phyloP scores from a whole-genome alignment of 2,329 filamentous ascomycete species.

The Xylaria sp. region DNA sequence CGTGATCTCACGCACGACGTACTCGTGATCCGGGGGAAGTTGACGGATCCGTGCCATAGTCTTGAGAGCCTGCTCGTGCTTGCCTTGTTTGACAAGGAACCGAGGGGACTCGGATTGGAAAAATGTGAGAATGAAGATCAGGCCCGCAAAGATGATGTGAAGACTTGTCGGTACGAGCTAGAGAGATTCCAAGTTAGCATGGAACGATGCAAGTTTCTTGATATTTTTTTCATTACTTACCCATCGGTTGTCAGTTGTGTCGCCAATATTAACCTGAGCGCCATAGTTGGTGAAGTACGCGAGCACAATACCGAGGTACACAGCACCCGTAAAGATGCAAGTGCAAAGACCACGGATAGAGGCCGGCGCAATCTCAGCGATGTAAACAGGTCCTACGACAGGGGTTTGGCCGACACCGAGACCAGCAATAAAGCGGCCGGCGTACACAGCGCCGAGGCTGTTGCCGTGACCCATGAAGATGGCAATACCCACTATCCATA shows the following conservation, averaged over 20 bases:
- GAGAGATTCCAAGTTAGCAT: constrained; percentile 23
- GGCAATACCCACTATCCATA: constrained; percentile 64
- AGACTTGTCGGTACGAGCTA: constrained; percentile 74
- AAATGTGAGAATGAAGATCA: constrained; percentile 74
- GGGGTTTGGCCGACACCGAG: constrained; percentile 70
- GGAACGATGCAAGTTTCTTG: background rate
- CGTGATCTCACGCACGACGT: constrained; percentile 65
- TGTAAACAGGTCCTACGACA: constrained; percentile 72
- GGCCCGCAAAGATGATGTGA: constrained; percentile 76
- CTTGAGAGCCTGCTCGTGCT: constrained; percentile 61
- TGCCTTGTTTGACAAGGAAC: constrained; percentile 69
- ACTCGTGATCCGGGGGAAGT: constrained; percentile 63
- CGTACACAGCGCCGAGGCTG: constrained; percentile 63
- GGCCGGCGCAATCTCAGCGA: constrained; percentile 74
- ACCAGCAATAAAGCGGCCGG: constrained; percentile 69
- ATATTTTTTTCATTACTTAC: constrained; percentile 30
- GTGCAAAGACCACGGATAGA: constrained; percentile 76
- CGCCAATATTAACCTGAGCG: constrained; percentile 54
- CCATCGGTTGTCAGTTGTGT: constrained; percentile 57
- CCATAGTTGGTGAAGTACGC: constrained; percentile 79
- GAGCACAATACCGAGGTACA: constrained; percentile 79
- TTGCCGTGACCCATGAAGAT: constrained; percentile 64
- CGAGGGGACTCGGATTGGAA: constrained; percentile 73
- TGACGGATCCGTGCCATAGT: constrained; percentile 64
- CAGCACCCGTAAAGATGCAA: constrained; percentile 71